A percentile compares a stretch with the other conserved stretches of the same genome.
Conservation (phyloP, 805 yeast species). For the Ogataea zsoltii region DNA sequence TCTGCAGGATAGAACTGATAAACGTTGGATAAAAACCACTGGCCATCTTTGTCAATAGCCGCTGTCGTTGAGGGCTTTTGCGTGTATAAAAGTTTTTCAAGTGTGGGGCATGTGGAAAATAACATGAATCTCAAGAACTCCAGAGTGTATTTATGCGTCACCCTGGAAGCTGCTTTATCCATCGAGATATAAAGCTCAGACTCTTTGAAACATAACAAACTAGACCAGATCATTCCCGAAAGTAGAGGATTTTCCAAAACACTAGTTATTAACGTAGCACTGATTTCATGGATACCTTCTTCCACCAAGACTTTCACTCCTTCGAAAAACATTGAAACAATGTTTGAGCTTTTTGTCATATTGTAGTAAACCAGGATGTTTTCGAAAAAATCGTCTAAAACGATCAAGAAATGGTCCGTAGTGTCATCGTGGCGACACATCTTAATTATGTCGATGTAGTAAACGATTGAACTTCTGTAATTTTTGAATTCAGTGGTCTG, state of each 20-base stretch:
- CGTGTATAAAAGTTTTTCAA: constrained; percentile 8
- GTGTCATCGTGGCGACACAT: constrained; percentile 11
- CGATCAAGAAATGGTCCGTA: constrained; percentile 10
- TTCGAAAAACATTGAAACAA: constrained; percentile 20
- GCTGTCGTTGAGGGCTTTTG: not conserved
- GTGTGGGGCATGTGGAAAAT: constrained; percentile 1
- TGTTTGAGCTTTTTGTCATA: constrained; percentile 8
- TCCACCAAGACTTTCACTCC: constrained; percentile 17
- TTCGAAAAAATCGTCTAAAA: constrained; percentile 15
- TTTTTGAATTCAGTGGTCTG: constrained; percentile 14
- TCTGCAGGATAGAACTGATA: constrained; percentile 9
- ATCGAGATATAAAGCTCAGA: constrained; percentile 14
- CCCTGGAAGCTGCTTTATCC: constrained; percentile 21
- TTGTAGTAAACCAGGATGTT: constrained; percentile 11
- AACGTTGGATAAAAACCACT: constrained; percentile 15
- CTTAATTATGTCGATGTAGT: constrained; percentile 15
- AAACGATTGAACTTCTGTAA: constrained; percentile 12
- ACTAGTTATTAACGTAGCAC: constrained; percentile 3
- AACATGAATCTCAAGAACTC: constrained; percentile 17
- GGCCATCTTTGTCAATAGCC: not conserved
- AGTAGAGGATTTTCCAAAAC: constrained; percentile 12
- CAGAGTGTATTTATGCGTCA: constrained; percentile 20
- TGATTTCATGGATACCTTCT: not conserved
- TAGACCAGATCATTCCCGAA: constrained; percentile 20
- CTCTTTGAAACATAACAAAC: constrained; percentile 23